A percentile compares a stretch with the other conserved stretches of the same genome.
These are phyloP conservation scores for Filosporella fistucella DNA, from an alignment of 495 filamentous ascomycete genomes.

Conservation along the genomic window DNA sequence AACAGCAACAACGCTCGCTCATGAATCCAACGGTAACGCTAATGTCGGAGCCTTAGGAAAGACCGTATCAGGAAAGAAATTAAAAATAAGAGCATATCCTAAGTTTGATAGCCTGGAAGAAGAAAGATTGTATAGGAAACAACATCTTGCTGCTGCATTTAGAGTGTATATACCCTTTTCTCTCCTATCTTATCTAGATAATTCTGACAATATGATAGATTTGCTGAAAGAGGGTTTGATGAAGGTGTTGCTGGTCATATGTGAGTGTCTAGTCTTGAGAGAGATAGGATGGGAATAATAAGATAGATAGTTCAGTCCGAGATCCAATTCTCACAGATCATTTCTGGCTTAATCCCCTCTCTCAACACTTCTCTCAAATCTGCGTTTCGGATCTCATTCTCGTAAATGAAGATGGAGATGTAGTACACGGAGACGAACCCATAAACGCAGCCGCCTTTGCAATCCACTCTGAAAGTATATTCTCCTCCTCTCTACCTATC, in stretches of 20 bases:
- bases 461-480: conserved; percentile 51
- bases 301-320: conserved; percentile 28
- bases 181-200: background rate
- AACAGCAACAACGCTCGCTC: conserved; percentile 9
- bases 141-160: conserved; percentile 69
- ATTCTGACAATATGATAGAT: conserved; percentile 23
- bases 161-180: conserved; percentile 34
- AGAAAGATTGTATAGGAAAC: conserved; percentile 63
- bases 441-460: conserved; percentile 27
- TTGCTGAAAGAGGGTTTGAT: conserved; percentile 64
- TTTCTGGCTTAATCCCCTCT: conserved; percentile 51
- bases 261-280: conserved; percentile 29
- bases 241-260: conserved; percentile 68
- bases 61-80: conserved; percentile 32
- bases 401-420: conserved; percentile 45
- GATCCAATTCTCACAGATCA: conserved; percentile 45
- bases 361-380: conserved; percentile 52
- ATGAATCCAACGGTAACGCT: conserved; percentile 11
- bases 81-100: conserved; percentile 51
- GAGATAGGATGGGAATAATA: background rate
- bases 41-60: conserved; percentile 30
- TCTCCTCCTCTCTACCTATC: conserved; percentile 46
- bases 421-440: conserved; percentile 40
- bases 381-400: conserved; percentile 45
- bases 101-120: conserved; percentile 53